Conservation (phyloP, 2,329 filamentous ascomycete genomes). For the Phialocephala subalpina region DNA sequence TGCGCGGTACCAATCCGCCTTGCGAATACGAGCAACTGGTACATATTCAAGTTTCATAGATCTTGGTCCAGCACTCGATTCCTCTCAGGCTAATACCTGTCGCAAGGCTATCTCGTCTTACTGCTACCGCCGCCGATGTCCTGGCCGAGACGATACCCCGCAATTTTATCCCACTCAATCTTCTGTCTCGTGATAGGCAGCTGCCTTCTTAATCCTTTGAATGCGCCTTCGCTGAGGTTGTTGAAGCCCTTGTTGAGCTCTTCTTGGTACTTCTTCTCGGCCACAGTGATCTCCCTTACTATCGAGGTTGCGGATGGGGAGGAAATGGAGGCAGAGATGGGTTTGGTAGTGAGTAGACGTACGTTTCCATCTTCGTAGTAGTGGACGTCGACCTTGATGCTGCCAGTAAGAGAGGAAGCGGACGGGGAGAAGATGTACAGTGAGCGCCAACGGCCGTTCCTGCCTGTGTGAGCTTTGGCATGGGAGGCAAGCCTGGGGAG, state of each 20-base stretch:
- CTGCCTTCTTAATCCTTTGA: slow-evolving; percentile 92
- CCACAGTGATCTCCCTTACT: slow-evolving; percentile 76
- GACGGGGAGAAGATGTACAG: slow-evolving; percentile 81
- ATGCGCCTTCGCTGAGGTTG: slow-evolving; percentile 89
- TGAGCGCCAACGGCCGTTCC: slow-evolving; percentile 96
- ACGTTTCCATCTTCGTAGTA: slow-evolving; percentile 99
- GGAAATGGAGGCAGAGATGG: slow-evolving; percentile 67
- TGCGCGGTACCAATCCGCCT: not conserved
- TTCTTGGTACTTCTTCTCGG: slow-evolving; percentile 95
- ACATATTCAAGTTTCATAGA: slow-evolving; percentile 1
- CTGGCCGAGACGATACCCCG: slow-evolving; percentile 86
- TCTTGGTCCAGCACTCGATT: slow-evolving; percentile 9
- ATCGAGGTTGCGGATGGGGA: slow-evolving; percentile 67
- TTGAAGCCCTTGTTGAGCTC: slow-evolving; percentile 92
- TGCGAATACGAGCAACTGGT: not conserved
- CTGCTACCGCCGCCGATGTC: slow-evolving; percentile 73
- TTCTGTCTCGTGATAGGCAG: slow-evolving; percentile 97
- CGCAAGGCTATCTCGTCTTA: slow-evolving; percentile 51
- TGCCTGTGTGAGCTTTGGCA: slow-evolving; percentile 44
- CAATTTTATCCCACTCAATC: slow-evolving; percentile 99
- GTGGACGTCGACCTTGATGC: slow-evolving; percentile 93
- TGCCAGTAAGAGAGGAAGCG: slow-evolving; percentile 75
- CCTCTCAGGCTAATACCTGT: slow-evolving; percentile 25
- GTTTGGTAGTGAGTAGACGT: slow-evolving; percentile 87
- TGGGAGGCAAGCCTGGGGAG: not conserved